Base-by-base conservation (phyloP, 805 yeast genomes). In the Starmerella vitae region DNA sequence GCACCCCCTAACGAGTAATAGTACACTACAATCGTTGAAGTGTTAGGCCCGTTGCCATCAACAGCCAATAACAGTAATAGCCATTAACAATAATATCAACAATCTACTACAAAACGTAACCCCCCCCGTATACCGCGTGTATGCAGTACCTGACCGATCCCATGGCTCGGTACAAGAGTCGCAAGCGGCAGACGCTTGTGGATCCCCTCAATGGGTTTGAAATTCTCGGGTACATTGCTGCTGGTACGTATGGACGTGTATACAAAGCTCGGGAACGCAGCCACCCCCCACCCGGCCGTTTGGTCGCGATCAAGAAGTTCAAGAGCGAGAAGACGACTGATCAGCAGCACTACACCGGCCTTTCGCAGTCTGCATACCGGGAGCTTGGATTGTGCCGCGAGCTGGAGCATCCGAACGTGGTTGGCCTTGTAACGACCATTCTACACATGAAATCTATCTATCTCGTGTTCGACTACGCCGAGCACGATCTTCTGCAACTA, bases 381-480 rank as follows among this genome's bases (percentile, higher is more conserved):
- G 99, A 93, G 60, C 85, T 93, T 88, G 81, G 95, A 1, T 65
- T 91, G 17, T 91, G 97, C 59, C 70, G 93, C 35, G 98, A 91
- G 57, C 64, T 91, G 38, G 67, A 67, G 46, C 83, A 93, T 60
- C 70, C 71, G 42, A 88, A 91, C 61, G 68, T 91, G 38, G 81
- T 91, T 7, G 72, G 71, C 47, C 65, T 93, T 41, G 74, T 77
- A 5, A 95, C 86, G 57, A 81, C 84, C 39, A 74, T 86, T 9
- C 62, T 91, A 37, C 96, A 91, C 54, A 80, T 77, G 50, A 88
- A 84, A 59, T 72, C 83, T 46, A 86, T 91, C 33, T 91, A 84
- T 60, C 82, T 91, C 91, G 83, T 91, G 28, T 85, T 84, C 57
- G 98, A 88, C 56, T 91, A 75, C 59, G 94, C 95, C 31, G 99